Evolutionary conservation across 2,329 filamentous ascomycete species (phyloP).

Genomic region (Ascochyta koolunga): DNA sequence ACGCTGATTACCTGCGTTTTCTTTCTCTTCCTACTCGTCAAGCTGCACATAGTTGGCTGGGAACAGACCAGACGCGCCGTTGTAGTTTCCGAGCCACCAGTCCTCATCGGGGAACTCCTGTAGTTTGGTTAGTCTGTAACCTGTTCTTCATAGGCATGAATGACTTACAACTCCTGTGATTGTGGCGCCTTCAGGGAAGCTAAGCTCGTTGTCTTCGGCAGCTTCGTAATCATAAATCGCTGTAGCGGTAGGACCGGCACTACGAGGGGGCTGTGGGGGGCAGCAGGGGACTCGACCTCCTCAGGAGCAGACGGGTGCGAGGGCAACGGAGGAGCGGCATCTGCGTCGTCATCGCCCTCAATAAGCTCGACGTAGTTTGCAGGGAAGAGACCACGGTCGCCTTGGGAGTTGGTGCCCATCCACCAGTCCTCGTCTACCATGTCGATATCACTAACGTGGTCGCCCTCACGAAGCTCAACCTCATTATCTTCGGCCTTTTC

Average conservation of each 20-base stretch:
- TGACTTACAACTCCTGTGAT: constrained; percentile 76
- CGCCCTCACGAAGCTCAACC: constrained; percentile 86
- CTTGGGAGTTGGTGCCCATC: constrained; percentile 87
- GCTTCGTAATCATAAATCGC: constrained; percentile 97
- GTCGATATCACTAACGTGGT: constrained; percentile 88
- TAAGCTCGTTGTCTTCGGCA: constrained; percentile 85
- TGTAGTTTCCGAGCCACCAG: constrained; percentile 94
- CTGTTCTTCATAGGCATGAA: neutral
- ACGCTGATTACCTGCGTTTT: neutral
- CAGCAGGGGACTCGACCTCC: constrained; percentile 40
- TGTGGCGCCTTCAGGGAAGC: constrained; percentile 87
- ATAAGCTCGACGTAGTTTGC: constrained; percentile 95
- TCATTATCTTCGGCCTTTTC: constrained; percentile 98
- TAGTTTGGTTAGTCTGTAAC: constrained; percentile 33
- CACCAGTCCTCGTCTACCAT: constrained; percentile 99
- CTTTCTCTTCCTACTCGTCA: constrained; percentile 46
- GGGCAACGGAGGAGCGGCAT: constrained; percentile 45
- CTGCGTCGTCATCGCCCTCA: constrained; percentile 61
- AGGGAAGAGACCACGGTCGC: constrained; percentile 90
- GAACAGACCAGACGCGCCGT: constrained; percentile 83
- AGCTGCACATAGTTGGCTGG: constrained; percentile 59
- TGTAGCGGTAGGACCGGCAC: constrained; percentile 71
- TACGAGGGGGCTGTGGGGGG: constrained; percentile 44
- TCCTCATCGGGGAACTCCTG: constrained; percentile 97
- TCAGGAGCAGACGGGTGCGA: constrained; percentile 51